phyloP scores from a whole-genome alignment of 2,329 filamentous ascomycete species.

The Alternaria gaisen region DNA sequence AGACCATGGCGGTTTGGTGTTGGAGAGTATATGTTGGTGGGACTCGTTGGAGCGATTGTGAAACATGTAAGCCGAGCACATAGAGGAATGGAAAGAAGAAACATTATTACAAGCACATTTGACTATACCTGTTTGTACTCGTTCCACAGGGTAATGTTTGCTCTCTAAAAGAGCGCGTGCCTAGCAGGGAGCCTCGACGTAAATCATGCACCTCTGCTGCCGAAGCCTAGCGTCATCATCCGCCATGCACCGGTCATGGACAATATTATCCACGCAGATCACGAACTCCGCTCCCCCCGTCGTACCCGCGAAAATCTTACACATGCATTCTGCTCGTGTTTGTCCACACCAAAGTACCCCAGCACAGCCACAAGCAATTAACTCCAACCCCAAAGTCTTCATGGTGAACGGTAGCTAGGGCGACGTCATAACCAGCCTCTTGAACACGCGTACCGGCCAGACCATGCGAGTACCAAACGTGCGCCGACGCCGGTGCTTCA shows the following conservation, averaged over 20 bases:
- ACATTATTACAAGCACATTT: slow-evolving; percentile 2
- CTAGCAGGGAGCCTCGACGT: not conserved
- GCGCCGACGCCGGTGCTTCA: slow-evolving; percentile 15
- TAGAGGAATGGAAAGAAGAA: slow-evolving; percentile 25
- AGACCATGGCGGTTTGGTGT: slow-evolving; percentile 7
- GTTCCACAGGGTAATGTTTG: not conserved
- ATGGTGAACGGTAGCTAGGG: not conserved
- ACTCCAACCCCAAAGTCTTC: not conserved
- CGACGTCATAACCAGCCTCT: slow-evolving; percentile 13
- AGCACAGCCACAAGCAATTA: slow-evolving; percentile 7
- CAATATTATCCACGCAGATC: slow-evolving; percentile 7
- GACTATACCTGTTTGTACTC: not conserved
- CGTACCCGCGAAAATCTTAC: slow-evolving; percentile 2
- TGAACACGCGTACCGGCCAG: slow-evolving; percentile 20
- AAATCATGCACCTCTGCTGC: not conserved
- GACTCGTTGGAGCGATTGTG: slow-evolving; percentile 7
- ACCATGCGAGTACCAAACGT: slow-evolving; percentile 8
- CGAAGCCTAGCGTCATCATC: slow-evolving; percentile 1
- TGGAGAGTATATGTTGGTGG: not conserved
- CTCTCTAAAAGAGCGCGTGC: not conserved
- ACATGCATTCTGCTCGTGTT: not conserved
- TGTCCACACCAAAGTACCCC: not conserved
- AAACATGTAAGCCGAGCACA: slow-evolving; percentile 21
- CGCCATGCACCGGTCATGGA: not conserved
- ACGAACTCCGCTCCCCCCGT: slow-evolving; percentile 4